Conservation (phyloP, 73 alveolate genomes). For the Paramecium octaurelia region DNA sequence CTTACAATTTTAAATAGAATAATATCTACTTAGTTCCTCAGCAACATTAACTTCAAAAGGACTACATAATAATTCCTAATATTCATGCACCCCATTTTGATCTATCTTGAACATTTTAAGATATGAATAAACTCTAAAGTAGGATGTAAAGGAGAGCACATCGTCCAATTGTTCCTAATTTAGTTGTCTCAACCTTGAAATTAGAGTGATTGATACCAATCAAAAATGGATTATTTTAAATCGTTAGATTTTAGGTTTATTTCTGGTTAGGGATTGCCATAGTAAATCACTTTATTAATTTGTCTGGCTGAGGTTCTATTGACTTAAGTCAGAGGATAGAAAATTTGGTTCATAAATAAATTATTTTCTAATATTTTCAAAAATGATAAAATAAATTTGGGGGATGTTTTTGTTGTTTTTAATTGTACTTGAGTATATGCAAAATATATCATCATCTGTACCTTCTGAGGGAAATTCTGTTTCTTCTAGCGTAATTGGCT, state of each 20-base stretch:
- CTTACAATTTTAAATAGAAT: not conserved
- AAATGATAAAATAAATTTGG: not conserved
- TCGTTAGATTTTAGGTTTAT: not conserved
- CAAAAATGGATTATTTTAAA: not conserved
- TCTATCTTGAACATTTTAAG: not conserved
- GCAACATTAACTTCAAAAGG: not conserved
- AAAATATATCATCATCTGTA: constrained; percentile 69
- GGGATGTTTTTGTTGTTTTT: not conserved
- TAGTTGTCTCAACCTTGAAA: not conserved
- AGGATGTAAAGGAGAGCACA: not conserved
- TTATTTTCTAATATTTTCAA: not conserved
- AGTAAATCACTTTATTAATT: not conserved
- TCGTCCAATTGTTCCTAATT: not conserved
- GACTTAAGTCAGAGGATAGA: not conserved
- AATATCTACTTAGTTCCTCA: not conserved
- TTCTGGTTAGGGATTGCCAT: not conserved
- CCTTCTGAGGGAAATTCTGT: constrained; percentile 94
- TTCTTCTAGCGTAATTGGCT: constrained; percentile 92
- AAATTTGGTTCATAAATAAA: constrained; percentile 14
- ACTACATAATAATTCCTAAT: not conserved
- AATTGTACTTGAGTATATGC: constrained; percentile 1
- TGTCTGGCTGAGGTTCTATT: not conserved
- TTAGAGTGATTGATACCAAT: not conserved
- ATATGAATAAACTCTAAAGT: not conserved
- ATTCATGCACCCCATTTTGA: not conserved